Evolutionary conservation across 306 rosid species (phyloP), one percentile per base, ranked within the genome.

Genomic region (Prinsepia uniflora): DNA sequence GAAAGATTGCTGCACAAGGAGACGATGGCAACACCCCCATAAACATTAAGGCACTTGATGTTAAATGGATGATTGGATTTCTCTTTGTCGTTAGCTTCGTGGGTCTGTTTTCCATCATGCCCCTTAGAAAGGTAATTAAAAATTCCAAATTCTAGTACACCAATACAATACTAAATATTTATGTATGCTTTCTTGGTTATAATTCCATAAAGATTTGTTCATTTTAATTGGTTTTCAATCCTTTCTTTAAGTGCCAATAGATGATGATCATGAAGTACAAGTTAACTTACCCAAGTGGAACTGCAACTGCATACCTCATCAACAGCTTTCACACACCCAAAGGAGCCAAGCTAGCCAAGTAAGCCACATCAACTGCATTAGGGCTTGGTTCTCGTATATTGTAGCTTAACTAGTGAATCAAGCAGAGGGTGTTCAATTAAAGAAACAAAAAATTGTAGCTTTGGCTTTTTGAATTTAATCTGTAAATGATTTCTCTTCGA

Each of bases 301-400:
- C 96, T 24, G 96, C 96, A n/a, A 90, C 95, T 6, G 96, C 96
- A 52, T 84, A 72, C 41, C 95, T 86, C 18, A 81, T 90, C 77
- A 90, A 90, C 72, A 83, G 90, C 74, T 86, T 90, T 65, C 96
- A 90, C 75, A 90, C 96, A 24, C 95, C 96, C 6, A 84, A 74
- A 63, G 96, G 96, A 78, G 95, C 96, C 59, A 88, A 79, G 77
- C 82, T 86, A 17, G 96, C 95, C 67, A 86, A 84, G 96, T 88
- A 75, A 76, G 78, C 34, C 30, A 11, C 47, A 61, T 14, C 15
- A 14, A 4, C 43, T 14, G 0, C n/a, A 22, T 41, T 11, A n/a
- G 22, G 46, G 11, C 10, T 45, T 52, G 34, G 42, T 9, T 55
- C 48, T 3, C 12, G 4, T 68, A 10, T 60, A 44, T 56, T 3